Conservation (phyloP, 805 yeast species). For the Hanseniaspora meyeri region DNA sequence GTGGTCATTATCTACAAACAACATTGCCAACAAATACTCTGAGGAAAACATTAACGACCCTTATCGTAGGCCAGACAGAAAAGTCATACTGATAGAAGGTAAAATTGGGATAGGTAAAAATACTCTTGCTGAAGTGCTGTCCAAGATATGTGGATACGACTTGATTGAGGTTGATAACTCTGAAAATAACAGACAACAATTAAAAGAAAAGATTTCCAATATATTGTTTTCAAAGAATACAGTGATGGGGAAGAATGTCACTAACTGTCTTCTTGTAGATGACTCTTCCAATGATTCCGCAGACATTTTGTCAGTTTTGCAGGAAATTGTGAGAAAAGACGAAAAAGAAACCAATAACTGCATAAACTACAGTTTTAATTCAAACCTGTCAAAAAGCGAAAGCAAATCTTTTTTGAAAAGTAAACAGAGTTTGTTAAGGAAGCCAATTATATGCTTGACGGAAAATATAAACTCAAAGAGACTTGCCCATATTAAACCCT, state of each 20-base stretch:
- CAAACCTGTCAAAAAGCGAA: slow-evolving; percentile 16
- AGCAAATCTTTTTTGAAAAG: slow-evolving; percentile 25
- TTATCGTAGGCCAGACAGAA: slow-evolving; percentile 46
- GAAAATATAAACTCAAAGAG: slow-evolving; percentile 71
- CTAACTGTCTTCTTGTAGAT: slow-evolving; percentile 84
- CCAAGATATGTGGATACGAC: slow-evolving; percentile 68
- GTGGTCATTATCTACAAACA: slow-evolving; percentile 33
- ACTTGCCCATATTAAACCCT: slow-evolving; percentile 59
- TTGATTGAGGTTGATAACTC: slow-evolving; percentile 79
- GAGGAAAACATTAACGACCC: slow-evolving; percentile 31
- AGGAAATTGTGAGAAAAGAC: slow-evolving; percentile 53
- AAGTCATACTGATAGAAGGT: slow-evolving; percentile 68
- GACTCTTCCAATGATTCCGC: slow-evolving; percentile 45
- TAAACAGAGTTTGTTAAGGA: slow-evolving; percentile 35
- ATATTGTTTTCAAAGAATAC: slow-evolving; percentile 50
- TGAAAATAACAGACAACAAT: slow-evolving; percentile 56
- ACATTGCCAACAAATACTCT: slow-evolving; percentile 13
- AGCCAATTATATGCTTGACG: slow-evolving; percentile 89
- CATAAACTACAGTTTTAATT: slow-evolving; percentile 11
- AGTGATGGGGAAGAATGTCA: slow-evolving; percentile 50
- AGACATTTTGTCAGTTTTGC: slow-evolving; percentile 45
- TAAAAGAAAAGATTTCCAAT: slow-evolving; percentile 44
- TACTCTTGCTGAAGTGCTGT: slow-evolving; percentile 71
- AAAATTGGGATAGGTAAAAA: slow-evolving; percentile 94
- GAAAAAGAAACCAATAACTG: slow-evolving; percentile 33